A percentile compares a stretch with the other conserved stretches of the same genome.
Conservation (phyloP, 78 protist genomes). For the Dictyostelium intermedium region DNA sequence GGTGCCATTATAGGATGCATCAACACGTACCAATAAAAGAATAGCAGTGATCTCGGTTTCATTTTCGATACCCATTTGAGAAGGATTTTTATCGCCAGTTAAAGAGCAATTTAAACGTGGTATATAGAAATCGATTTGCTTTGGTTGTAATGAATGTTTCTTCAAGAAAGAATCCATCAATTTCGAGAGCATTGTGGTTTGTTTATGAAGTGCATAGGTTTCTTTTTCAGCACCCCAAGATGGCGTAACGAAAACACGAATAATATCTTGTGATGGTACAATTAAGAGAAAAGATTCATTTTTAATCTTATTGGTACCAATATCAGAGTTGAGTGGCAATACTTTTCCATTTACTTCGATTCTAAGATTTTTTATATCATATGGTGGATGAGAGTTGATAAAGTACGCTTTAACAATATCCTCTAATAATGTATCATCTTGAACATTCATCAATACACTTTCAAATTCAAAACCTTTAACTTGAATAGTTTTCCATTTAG, state of each 20-base stretch:
- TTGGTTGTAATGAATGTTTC: constrained; percentile 23
- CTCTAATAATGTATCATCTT: constrained; percentile 65
- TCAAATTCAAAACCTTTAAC: constrained; percentile 62
- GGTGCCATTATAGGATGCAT: constrained; percentile 1
- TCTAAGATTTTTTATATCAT: constrained; percentile 58
- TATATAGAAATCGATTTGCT: constrained; percentile 22
- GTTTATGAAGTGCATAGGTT: constrained; percentile 66
- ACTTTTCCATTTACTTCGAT: not conserved
- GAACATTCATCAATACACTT: constrained; percentile 59
- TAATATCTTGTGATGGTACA: constrained; percentile 65
- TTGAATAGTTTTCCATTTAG: constrained; percentile 69
- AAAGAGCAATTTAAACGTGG: not conserved
- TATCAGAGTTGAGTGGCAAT: constrained; percentile 25
- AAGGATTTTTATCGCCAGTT: not conserved
- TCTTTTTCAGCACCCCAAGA: constrained; percentile 70
- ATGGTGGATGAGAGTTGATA: constrained; percentile 38
- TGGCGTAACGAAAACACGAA: constrained; percentile 35
- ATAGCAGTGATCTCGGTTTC: constrained; percentile 28
- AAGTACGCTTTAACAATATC: constrained; percentile 67
- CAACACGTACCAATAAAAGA: constrained; percentile 11
- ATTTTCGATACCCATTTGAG: constrained; percentile 19
- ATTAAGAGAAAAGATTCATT: constrained; percentile 16
- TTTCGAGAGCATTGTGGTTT: constrained; percentile 46
- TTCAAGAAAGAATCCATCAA: constrained; percentile 56
- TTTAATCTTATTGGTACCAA: constrained; percentile 55